Percentiles rank a stretch among this genome's conserved stretches.
Conservation (phyloP, 768 basidiomycete genomes). For the Lepiota brunneoincarnata region DNA sequence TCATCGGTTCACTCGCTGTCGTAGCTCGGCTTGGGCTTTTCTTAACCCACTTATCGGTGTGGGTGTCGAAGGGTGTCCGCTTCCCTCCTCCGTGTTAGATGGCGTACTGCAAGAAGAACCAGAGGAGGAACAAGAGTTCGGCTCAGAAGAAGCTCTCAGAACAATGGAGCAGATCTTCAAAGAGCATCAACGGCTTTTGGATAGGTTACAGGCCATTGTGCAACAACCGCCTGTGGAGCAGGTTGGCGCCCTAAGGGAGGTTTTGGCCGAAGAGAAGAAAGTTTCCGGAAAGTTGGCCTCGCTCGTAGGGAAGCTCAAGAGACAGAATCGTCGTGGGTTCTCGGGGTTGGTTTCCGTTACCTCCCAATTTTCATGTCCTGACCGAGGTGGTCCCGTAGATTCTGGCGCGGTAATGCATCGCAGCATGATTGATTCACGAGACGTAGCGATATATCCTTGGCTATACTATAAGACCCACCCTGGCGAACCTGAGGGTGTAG, state of each 20-base stretch:
- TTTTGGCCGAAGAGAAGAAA: slow-evolving; percentile 6
- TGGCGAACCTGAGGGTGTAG: too few species aligned
- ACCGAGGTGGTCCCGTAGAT: too few species aligned
- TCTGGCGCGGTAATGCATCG: too few species aligned
- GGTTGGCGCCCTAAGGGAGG: not conserved
- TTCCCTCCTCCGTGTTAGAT: slow-evolving; percentile 5
- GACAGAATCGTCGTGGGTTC: slow-evolving; percentile 3
- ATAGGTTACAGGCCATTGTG: slow-evolving; percentile 2
- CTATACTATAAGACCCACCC: too few species aligned
- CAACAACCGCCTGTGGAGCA: slow-evolving; percentile 1
- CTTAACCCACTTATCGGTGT: slow-evolving; percentile 6
- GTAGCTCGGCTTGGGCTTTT: slow-evolving; percentile 4
- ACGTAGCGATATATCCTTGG: too few species aligned
- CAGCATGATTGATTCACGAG: too few species aligned
- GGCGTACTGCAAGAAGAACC: slow-evolving; percentile 8
- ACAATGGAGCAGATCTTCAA: slow-evolving; percentile 10
- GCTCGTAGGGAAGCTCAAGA: slow-evolving; percentile 1
- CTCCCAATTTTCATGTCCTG: too few species aligned
- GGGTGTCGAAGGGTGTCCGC: not conserved
- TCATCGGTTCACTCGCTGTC: slow-evolving; percentile 1
- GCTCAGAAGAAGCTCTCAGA: slow-evolving; percentile 3
- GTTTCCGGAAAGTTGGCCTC: slow-evolving; percentile 6
- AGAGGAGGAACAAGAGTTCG: slow-evolving; percentile 5
- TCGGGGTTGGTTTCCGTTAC: too few species aligned
- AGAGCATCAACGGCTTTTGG: slow-evolving; percentile 4